phyloP scores from a whole-genome alignment of 257 asterid species.

The Scutellaria baicalensis region DNA sequence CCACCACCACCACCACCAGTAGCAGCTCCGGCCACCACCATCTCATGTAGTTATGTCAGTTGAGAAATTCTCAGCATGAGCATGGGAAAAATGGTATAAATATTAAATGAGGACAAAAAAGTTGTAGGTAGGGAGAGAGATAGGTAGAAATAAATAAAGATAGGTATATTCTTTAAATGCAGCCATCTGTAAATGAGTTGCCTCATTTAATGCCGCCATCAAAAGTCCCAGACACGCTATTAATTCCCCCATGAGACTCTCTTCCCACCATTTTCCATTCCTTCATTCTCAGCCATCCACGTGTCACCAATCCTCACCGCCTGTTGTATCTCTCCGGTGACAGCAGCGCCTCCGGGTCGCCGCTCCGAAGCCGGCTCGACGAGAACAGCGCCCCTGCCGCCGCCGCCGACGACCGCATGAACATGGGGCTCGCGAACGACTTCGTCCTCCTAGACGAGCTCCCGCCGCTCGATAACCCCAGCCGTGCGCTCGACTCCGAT shows the following conservation, averaged over 20 bases:
- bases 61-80: conserved; percentile 3
- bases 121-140: conserved; percentile 16
- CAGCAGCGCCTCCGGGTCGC: conserved; percentile 91
- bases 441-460: conserved; percentile 71
- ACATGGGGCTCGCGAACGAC: conserved; percentile 93
- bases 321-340: conserved; percentile 86
- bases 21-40: background rate
- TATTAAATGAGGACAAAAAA: conserved; percentile 18
- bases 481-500: conserved; percentile 70
- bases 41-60: background rate
- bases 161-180: conserved; percentile 26
- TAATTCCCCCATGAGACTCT: conserved; percentile 26
- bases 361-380: conserved; percentile 90
- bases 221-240: conserved; percentile 32
- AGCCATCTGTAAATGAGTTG: conserved; percentile 11
- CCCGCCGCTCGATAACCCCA: conserved; percentile 51
- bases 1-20: conserved; percentile 1
- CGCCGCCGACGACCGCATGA: conserved; percentile 49
- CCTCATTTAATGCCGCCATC: conserved; percentile 40
- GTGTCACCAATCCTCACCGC: conserved; percentile 55
- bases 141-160: background rate
- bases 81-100: conserved; percentile 13
- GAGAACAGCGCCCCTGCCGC: conserved; percentile 47
- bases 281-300: conserved; percentile 30
- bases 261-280: conserved; percentile 17